Conservation (phyloP, 352 stramenopile species). For the Pythium coloratum region DNA sequence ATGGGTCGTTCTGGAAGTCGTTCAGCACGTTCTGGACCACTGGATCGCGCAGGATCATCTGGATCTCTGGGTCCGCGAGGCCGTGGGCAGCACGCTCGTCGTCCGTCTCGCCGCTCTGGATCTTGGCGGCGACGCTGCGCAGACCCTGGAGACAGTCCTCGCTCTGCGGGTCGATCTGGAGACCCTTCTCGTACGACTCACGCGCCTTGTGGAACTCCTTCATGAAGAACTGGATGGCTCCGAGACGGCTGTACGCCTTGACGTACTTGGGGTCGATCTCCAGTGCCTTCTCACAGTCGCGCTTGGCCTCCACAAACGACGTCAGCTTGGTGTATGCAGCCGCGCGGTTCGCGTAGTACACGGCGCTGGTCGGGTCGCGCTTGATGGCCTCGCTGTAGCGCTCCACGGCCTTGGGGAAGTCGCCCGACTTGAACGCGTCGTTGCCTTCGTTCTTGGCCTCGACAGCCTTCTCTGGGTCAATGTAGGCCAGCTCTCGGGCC, state of each 20-base stretch:
- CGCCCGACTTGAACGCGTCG: slow-evolving; percentile 95
- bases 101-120: slow-evolving; percentile 95
- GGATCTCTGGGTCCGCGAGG: slow-evolving; percentile 99
- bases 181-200: slow-evolving; percentile 95
- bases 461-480: slow-evolving; percentile 96
- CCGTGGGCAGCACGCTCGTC: slow-evolving; percentile 96
- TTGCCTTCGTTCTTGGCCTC: slow-evolving; percentile 99
- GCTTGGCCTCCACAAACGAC: slow-evolving; percentile 90
- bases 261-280: slow-evolving; percentile 99
- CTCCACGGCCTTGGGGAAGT: slow-evolving; percentile 93
- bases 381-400: slow-evolving; percentile 99
- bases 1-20: slow-evolving; percentile 97
- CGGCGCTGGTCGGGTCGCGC: slow-evolving; percentile 95
- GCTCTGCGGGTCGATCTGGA: slow-evolving; percentile 95
- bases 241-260: slow-evolving; percentile 98
- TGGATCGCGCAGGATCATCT: slow-evolving; percentile 96
- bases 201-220: slow-evolving; percentile 99
- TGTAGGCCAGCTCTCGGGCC: slow-evolving; percentile 92
- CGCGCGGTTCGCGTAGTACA: slow-evolving; percentile 99
- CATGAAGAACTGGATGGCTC: slow-evolving; percentile 99
- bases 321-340: slow-evolving; percentile 98
- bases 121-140: slow-evolving; percentile 92
- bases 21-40: slow-evolving; percentile 98
- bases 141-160: slow-evolving; percentile 96
- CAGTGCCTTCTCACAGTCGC: slow-evolving; percentile 97